Evolutionary conservation across 441 rosid species (phyloP).

Genomic region (Rhodomyrtus psidioides): DNA sequence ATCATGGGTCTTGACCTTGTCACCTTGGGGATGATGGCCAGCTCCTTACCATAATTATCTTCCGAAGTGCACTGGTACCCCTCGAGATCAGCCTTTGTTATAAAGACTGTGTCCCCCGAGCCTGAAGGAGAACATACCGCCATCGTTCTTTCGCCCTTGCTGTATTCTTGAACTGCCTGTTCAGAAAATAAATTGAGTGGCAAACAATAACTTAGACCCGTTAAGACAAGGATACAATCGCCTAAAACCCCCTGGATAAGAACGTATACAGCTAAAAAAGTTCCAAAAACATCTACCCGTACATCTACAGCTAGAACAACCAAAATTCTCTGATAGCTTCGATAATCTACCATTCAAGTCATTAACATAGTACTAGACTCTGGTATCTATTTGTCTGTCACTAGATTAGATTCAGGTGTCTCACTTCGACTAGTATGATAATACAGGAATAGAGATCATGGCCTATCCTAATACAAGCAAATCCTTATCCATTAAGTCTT

Average conservation of each 20-base stretch:
- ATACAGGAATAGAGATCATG: not conserved
- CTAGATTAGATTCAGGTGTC: not conserved
- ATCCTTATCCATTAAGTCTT: not conserved
- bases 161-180: constrained; percentile 74
- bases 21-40: constrained; percentile 25
- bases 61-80: constrained; percentile 37
- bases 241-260: not conserved
- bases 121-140: constrained; percentile 28
- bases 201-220: not conserved
- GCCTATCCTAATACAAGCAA: not conserved
- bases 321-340: not conserved
- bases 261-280: not conserved
- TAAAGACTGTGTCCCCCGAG: constrained; percentile 44
- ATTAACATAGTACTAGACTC: not conserved
- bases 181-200: constrained; percentile 3
- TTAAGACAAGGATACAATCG: not conserved
- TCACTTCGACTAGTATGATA: not conserved
- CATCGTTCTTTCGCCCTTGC: constrained; percentile 14
- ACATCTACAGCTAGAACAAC: not conserved
- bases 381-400: not conserved
- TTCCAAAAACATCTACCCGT: not conserved
- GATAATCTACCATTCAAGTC: not conserved
- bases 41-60: constrained; percentile 20
- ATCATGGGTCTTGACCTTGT: constrained; percentile 32
- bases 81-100: constrained; percentile 63